Evolutionary conservation across 495 filamentous ascomycete species (phyloP).

Genomic region (Cenococcum geophilum): DNA sequence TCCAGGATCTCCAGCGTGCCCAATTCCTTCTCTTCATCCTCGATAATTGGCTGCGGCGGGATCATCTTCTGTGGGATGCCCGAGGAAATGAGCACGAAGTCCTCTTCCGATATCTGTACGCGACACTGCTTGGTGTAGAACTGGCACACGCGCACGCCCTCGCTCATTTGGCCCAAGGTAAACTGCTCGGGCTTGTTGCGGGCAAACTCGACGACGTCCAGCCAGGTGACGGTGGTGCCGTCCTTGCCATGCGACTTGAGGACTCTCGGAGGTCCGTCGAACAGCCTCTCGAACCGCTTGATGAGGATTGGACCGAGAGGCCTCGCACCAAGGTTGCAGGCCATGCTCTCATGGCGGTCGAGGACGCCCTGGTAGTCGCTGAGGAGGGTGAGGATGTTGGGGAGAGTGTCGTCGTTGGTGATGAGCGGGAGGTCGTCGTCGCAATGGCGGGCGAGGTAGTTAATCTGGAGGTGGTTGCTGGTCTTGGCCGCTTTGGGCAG

Average conservation of each 20-base stretch:
- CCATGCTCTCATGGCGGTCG: conserved; percentile 77
- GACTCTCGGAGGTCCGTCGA: conserved; percentile 71
- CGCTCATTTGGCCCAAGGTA: conserved; percentile 59
- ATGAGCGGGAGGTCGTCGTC: conserved; percentile 57
- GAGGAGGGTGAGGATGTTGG: conserved; percentile 59
- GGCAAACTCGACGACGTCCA: conserved; percentile 80
- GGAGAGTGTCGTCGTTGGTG: conserved; percentile 53
- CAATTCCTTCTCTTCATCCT: conserved; percentile 81
- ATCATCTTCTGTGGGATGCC: conserved; percentile 80
- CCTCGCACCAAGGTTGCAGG: conserved; percentile 76
- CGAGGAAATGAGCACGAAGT: conserved; percentile 72
- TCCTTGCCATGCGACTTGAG: conserved; percentile 61
- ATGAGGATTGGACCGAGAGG: conserved; percentile 75
- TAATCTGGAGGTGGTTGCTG: conserved; percentile 63
- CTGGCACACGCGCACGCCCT: conserved; percentile 65
- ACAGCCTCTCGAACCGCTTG: conserved; percentile 77
- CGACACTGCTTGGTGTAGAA: conserved; percentile 74
- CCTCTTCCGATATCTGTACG: conserved; percentile 82
- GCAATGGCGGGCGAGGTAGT: conserved; percentile 67
- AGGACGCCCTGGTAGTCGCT: conserved; percentile 77
- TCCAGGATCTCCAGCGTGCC: conserved; percentile 79
- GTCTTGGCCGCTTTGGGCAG: conserved; percentile 49
- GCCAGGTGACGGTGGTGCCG: conserved; percentile 61
- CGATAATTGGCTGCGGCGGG: conserved; percentile 71
- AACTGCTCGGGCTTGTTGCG: conserved; percentile 75